Evolutionary conservation across 1,284 basidiomycete species (phyloP).

Genomic region (Cryptococcus sp.): DNA sequence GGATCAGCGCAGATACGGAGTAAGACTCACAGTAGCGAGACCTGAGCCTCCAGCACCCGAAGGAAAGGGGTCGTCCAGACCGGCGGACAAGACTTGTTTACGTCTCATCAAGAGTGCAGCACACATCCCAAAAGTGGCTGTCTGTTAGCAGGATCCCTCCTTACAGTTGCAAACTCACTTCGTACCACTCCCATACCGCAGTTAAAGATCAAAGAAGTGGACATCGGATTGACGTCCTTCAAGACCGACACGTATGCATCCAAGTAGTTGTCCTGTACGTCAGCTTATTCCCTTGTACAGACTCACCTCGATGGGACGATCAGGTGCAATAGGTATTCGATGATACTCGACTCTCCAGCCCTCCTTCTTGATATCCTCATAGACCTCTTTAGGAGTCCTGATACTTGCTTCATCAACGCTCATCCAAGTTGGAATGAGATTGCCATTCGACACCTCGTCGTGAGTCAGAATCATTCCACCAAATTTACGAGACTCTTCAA

Average conservation of each 20-base stretch:
- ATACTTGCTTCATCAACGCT: slow-evolving; percentile 81
- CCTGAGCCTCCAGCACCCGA: slow-evolving; percentile 31
- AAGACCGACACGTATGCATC: slow-evolving; percentile 88
- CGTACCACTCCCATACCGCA: slow-evolving; percentile 97
- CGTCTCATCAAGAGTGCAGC: slow-evolving; percentile 84
- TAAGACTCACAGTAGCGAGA: slow-evolving; percentile 34
- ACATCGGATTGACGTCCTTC: slow-evolving; percentile 71
- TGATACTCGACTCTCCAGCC: slow-evolving; percentile 51
- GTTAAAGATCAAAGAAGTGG: slow-evolving; percentile 85
- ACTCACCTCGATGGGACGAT: slow-evolving; percentile 73
- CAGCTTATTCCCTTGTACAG: background rate
- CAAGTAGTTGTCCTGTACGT: slow-evolving; percentile 75
- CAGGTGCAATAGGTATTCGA: slow-evolving; percentile 86
- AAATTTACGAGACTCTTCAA: slow-evolving; percentile 80
- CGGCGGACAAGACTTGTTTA: slow-evolving; percentile 74
- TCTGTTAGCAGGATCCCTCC: background rate
- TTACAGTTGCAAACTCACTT: slow-evolving; percentile 45
- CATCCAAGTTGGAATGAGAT: slow-evolving; percentile 91
- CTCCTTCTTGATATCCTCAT: slow-evolving; percentile 51
- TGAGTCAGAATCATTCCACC: slow-evolving; percentile 91
- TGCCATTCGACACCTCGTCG: slow-evolving; percentile 67
- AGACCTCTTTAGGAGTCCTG: slow-evolving; percentile 82
- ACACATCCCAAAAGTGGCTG: slow-evolving; percentile 91
- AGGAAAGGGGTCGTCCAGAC: slow-evolving; percentile 69
- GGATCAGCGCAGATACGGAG: slow-evolving; percentile 1